These are phyloP conservation scores for Apiosordaria backusii DNA, from an alignment of 495 filamentous ascomycete species.

Conservation along the genomic window DNA sequence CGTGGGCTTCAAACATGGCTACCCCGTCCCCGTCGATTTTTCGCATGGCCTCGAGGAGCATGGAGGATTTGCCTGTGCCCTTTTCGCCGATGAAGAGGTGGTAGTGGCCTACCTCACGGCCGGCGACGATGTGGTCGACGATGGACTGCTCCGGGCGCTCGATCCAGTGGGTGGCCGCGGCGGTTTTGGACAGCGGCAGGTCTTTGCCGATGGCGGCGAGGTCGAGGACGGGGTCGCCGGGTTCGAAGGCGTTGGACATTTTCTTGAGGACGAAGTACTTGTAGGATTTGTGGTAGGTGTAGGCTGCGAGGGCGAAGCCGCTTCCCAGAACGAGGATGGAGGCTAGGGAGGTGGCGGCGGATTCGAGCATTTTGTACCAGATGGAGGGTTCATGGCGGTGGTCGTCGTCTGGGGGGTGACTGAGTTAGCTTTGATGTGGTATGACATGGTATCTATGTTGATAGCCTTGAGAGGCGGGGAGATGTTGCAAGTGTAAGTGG, in stretches of 20 bases:
- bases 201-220: slow-evolving; percentile 70
- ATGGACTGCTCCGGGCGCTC: slow-evolving; percentile 70
- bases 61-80: slow-evolving; percentile 91
- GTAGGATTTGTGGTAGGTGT: slow-evolving; percentile 82
- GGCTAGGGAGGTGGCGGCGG: slow-evolving; percentile 81
- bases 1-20: slow-evolving; percentile 93
- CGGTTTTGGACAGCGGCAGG: slow-evolving; percentile 44
- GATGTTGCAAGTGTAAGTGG: too few species aligned
- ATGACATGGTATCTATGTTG: too few species aligned
- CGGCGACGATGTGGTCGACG: slow-evolving; percentile 75
- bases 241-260: slow-evolving; percentile 88
- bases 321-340: slow-evolving; percentile 77
- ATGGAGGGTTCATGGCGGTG: slow-evolving; percentile 28
- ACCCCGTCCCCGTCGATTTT: slow-evolving; percentile 81
- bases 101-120: slow-evolving; percentile 70
- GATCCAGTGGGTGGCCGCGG: slow-evolving; percentile 74
- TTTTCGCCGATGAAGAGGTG: slow-evolving; percentile 94
- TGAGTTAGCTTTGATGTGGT: not conserved
- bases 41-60: slow-evolving; percentile 91
- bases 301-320: slow-evolving; percentile 68
- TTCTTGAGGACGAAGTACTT: slow-evolving; percentile 84
- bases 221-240: slow-evolving; percentile 87
- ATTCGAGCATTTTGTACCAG: slow-evolving; percentile 75
- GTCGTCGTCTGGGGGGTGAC: not conserved
- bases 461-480: too few species aligned